phyloP scores from a whole-genome alignment of 2,329 filamentous ascomycete genomes.

The Curvularia hawaiiensis region DNA sequence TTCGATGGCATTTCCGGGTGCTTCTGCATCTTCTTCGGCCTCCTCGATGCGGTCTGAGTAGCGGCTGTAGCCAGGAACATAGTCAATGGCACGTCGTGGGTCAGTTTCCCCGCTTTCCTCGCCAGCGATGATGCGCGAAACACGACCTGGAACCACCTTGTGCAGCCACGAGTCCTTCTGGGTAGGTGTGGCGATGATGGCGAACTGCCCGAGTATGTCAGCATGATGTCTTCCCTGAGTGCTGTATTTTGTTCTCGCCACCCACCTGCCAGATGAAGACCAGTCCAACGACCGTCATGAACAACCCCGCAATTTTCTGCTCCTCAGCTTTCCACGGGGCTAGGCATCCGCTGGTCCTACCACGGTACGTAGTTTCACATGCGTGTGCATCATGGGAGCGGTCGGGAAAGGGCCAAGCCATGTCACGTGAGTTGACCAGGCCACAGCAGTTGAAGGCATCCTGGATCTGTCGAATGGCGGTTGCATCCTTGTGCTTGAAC shows the following conservation, averaged over 20 bases:
- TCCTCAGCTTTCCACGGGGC: slow-evolving; percentile 63
- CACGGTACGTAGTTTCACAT: slow-evolving; percentile 56
- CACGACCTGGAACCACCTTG: slow-evolving; percentile 35
- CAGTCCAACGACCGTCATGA: slow-evolving; percentile 56
- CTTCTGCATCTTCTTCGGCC: slow-evolving; percentile 22
- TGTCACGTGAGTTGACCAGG: slow-evolving; percentile 61
- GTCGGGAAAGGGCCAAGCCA: slow-evolving; percentile 65
- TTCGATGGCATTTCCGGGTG: slow-evolving; percentile 26
- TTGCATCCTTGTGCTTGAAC: slow-evolving; percentile 57
- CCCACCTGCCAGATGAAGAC: slow-evolving; percentile 44
- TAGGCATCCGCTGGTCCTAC: slow-evolving; percentile 55
- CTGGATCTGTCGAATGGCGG: slow-evolving; percentile 64
- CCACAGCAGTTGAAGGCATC: slow-evolving; percentile 72
- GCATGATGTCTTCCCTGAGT: not conserved
- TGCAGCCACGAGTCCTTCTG: slow-evolving; percentile 41
- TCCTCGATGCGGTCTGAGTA: slow-evolving; percentile 42
- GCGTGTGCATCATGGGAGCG: slow-evolving; percentile 35
- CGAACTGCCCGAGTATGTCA: slow-evolving; percentile 26
- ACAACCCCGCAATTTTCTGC: slow-evolving; percentile 58
- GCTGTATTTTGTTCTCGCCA: not conserved
- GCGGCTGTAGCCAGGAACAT: slow-evolving; percentile 32
- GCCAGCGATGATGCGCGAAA: slow-evolving; percentile 41
- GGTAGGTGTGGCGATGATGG: slow-evolving; percentile 39
- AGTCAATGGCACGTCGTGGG: slow-evolving; percentile 36
- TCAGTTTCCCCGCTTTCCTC: slow-evolving; percentile 31